Evolutionary conservation across 306 rosid genomes (phyloP).

Genomic region (Spatholobus suberectus): DNA sequence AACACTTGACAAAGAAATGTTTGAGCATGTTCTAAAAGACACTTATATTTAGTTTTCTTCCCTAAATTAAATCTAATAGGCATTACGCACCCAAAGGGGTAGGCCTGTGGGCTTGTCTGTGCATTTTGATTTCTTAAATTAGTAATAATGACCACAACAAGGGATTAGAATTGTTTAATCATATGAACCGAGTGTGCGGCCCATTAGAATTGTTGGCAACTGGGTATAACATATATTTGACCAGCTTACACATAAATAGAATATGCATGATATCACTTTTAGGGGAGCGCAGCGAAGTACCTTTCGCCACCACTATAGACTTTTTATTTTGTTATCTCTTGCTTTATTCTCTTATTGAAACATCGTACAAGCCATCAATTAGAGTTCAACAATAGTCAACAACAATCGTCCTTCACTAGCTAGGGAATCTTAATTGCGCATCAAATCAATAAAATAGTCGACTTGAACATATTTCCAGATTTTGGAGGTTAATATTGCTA

Average conservation of each 20-base stretch:
- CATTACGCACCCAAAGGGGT: background rate
- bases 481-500: background rate
- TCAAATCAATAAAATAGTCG: constrained; percentile 32
- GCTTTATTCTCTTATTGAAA: constrained; percentile 14
- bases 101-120: background rate
- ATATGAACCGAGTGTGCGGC: background rate
- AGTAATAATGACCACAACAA: constrained; percentile 6
- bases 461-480: constrained; percentile 1
- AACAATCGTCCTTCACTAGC: background rate
- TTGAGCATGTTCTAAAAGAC: background rate
- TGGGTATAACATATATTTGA: constrained; percentile 9
- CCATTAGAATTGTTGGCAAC: background rate
- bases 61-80: background rate
- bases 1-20: background rate
- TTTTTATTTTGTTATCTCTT: background rate
- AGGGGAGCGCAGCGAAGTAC: constrained; percentile 35
- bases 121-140: constrained; percentile 10
- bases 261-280: constrained; percentile 34
- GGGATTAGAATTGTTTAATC: background rate
- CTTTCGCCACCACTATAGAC: constrained; percentile 32
- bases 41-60: background rate
- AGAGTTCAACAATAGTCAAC: background rate
- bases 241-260: background rate
- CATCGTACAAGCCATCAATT: constrained; percentile 22
- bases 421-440: constrained; percentile 20